phyloP scores from a whole-genome alignment of 768 basidiomycete species.

The Leccinellum luteum region DNA sequence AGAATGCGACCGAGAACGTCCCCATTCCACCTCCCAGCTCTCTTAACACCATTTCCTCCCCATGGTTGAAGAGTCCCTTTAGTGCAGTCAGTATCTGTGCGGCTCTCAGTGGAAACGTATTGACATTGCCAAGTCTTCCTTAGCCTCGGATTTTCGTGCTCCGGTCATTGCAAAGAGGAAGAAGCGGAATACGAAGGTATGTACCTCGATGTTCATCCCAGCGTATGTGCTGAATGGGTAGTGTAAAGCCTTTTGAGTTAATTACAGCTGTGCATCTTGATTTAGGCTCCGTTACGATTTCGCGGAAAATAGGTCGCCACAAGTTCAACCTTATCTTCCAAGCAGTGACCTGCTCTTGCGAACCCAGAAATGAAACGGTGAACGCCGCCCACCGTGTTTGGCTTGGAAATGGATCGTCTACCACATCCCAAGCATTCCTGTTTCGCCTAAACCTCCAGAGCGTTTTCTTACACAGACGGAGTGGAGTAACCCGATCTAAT shows the following conservation, averaged over 20 bases:
- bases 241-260: constrained; percentile 19
- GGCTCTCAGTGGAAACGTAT: not conserved
- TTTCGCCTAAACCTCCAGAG: constrained; percentile 43
- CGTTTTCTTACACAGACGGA: constrained; percentile 45
- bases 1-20: constrained; percentile 1
- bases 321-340: constrained; percentile 46
- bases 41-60: constrained; percentile 13
- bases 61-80: constrained; percentile 30
- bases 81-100: constrained; percentile 16
- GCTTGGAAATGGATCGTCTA: constrained; percentile 47
- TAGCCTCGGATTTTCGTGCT: constrained; percentile 14
- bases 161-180: constrained; percentile 13
- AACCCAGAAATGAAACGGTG: constrained; percentile 45
- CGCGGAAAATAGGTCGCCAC: constrained; percentile 32
- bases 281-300: constrained; percentile 47
- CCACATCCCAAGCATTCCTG: constrained; percentile 43
- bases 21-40: not conserved
- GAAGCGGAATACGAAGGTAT: constrained; percentile 22
- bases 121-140: constrained; percentile 19
- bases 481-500: constrained; percentile 29
- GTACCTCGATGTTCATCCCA: not conserved
- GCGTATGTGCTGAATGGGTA: not conserved
- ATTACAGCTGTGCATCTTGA: constrained; percentile 43
- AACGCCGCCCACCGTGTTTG: constrained; percentile 48
- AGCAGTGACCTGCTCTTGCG: constrained; percentile 39